Conservation (phyloP, 805 yeast species). For the Ogataea angusta region DNA sequence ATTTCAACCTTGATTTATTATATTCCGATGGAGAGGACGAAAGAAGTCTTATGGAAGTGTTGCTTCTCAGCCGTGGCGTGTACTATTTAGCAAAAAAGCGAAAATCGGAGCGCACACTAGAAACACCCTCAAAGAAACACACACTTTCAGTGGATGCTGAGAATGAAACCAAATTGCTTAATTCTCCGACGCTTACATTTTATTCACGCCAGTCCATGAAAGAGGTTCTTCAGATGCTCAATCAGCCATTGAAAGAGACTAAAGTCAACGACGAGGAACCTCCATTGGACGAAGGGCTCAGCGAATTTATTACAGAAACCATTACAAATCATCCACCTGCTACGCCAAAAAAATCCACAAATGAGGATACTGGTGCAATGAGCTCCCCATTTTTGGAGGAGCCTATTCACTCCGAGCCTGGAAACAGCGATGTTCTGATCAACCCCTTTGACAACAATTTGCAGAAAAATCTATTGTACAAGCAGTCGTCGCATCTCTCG, state of each 20-base stretch:
- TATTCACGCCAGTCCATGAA: constrained; percentile 71
- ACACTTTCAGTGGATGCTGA: constrained; percentile 10
- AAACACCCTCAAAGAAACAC: constrained; percentile 8
- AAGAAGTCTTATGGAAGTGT: constrained; percentile 43
- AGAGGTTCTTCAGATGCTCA: constrained; percentile 75
- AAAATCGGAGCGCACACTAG: constrained; percentile 1
- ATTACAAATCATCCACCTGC: constrained; percentile 33
- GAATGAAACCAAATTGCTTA: constrained; percentile 31
- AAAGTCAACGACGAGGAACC: constrained; percentile 10
- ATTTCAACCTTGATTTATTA: constrained; percentile 57
- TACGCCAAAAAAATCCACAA: constrained; percentile 6
- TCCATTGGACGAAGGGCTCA: constrained; percentile 22
- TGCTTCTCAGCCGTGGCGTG: constrained; percentile 47
- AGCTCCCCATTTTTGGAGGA: constrained; percentile 50
- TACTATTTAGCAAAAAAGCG: constrained; percentile 14
- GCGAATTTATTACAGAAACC: constrained; percentile 49
- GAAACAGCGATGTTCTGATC: constrained; percentile 17
- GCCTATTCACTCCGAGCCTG: constrained; percentile 13
- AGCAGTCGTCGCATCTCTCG: constrained; percentile 26
- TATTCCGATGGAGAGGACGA: constrained; percentile 51
- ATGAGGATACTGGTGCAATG: constrained; percentile 21
- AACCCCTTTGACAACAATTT: constrained; percentile 43
- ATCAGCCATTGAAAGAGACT: constrained; percentile 41
- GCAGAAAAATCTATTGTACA: constrained; percentile 37
- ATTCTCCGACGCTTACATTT: constrained; percentile 77